phyloP scores from a whole-genome alignment of 257 asterid genomes.

The Penstemon eatonii region DNA sequence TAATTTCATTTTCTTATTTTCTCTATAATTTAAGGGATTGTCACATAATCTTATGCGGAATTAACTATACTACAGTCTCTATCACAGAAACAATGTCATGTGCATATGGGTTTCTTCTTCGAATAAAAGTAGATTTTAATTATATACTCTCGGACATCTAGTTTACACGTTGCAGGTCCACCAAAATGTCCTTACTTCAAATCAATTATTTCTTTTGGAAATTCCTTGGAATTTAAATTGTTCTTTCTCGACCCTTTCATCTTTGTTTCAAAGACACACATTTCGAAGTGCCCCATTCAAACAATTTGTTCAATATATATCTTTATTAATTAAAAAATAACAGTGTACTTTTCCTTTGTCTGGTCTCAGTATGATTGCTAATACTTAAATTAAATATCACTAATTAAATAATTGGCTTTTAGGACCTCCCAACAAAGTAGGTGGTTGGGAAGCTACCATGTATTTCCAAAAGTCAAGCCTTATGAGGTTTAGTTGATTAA shows the following conservation, averaged over 20 bases:
- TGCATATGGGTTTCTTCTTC: constrained; percentile 1
- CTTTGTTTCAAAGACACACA: constrained; percentile 16
- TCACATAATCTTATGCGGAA: background rate
- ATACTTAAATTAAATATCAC: background rate
- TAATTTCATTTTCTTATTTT: background rate
- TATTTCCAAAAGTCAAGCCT: background rate
- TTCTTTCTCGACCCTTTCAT: constrained; percentile 21
- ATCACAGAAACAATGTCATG: constrained; percentile 12
- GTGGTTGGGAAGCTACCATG: constrained; percentile 29
- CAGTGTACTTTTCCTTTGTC: constrained; percentile 25
- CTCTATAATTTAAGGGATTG: background rate
- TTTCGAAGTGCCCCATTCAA: constrained; percentile 28
- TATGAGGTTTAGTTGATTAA: background rate
- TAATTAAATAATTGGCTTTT: constrained; percentile 3
- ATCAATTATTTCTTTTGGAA: background rate
- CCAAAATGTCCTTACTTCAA: background rate
- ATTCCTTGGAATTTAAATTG: constrained; percentile 5
- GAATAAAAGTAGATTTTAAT: background rate
- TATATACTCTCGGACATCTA: background rate
- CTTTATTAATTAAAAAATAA: background rate
- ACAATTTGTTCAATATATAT: constrained; percentile 12
- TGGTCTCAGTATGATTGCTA: constrained; percentile 20
- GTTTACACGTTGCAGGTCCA: background rate
- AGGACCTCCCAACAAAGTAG: constrained; percentile 14
- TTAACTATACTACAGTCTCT: background rate